Base-by-base conservation (phyloP, 1,284 basidiomycete species). In the Psilocybe mexicana region DNA sequence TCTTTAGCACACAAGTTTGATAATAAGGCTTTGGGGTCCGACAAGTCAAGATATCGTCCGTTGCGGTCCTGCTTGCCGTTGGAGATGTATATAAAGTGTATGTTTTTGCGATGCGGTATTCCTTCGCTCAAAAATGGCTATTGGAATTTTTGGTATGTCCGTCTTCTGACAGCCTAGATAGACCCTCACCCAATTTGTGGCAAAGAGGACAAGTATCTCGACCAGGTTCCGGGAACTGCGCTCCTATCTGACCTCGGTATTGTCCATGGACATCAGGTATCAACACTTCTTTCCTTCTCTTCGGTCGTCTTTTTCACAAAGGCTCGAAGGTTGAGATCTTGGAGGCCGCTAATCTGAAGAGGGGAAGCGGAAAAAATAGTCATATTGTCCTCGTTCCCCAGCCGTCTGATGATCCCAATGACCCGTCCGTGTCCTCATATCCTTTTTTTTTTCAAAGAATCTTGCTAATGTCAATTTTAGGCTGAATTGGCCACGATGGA, bases 401-500 rank as follows among this genome's bases (percentile, higher is more conserved):
- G 61, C 78, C 77, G 3, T 77, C 77, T 3, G 76, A 79, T 46
- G 76, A 79, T 57, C 76, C 74, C 5, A 70, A 70, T 54, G 78
- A 78, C 55, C 77, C 77, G 72, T 76, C 52, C 47, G 74, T 65
- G n/a, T 43, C 45, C 24, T 24, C 36, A 6, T 30, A 2, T 26
- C n/a, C 3, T 12, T 55, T 26, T 12, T 26, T 12, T 18, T 18
- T 18, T 18, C 18, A 25, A n/a, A 36, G 51, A 52, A 57, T 59
- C 6, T 30, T 28, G 18, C 30, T 33, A n/a, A 18, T 36, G 24
- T 43, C 23, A 14, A 26, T 40, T 23, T 18, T 48, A 78, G 76
- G 6, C 59, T 79, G 43, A 78, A 79, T 55, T 79, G 78, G 78
- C 76, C 77, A 3, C 61, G 63, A 46, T 79, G 76, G 77, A 78